A percentile compares a stretch with the other conserved stretches of the same genome.
These are phyloP conservation scores for Exutisphaerella laricina DNA, from an alignment of 2,329 filamentous ascomycete species.

Conservation along the genomic window DNA sequence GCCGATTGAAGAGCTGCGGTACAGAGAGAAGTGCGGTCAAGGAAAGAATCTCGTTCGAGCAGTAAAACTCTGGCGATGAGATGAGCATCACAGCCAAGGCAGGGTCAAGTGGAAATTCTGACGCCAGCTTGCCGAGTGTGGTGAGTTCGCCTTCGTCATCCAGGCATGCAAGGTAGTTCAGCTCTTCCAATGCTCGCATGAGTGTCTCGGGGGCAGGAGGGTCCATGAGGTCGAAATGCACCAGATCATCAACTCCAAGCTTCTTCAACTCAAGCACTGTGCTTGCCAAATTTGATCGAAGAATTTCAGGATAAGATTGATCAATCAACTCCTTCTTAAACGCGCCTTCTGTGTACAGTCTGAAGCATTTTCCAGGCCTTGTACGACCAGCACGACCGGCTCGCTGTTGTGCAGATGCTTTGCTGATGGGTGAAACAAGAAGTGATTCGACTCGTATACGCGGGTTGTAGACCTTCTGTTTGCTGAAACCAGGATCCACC, in stretches of 20 bases:
- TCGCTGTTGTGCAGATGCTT: slow-evolving; percentile 92
- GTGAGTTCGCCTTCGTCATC: slow-evolving; percentile 96
- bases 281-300: slow-evolving; percentile 88
- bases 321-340: slow-evolving; percentile 99
- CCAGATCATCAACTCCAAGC: slow-evolving; percentile 87
- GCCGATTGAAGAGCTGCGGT: slow-evolving; percentile 87
- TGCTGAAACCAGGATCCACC: slow-evolving; percentile 98
- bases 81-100: slow-evolving; percentile 96
- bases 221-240: slow-evolving; percentile 99
- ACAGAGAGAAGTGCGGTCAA: slow-evolving; percentile 91
- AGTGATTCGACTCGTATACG: slow-evolving; percentile 93
- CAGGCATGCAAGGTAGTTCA: slow-evolving; percentile 94
- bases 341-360: slow-evolving; percentile 87
- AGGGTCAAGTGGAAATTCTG: slow-evolving; percentile 92
- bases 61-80: slow-evolving; percentile 95
- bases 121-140: slow-evolving; percentile 74
- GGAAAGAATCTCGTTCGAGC: slow-evolving; percentile 95
- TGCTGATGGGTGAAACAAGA: slow-evolving; percentile 95
- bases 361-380: slow-evolving; percentile 95
- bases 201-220: slow-evolving; percentile 95
- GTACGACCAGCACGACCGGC: slow-evolving; percentile 99
- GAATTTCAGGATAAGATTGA: slow-evolving; percentile 92
- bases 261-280: slow-evolving; percentile 97
- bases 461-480: slow-evolving; percentile 99
- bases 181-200: slow-evolving; percentile 94